A percentile compares a stretch with the other conserved stretches of the same genome.
Evolutionary conservation across 352 stramenopile species (phyloP).

Genomic region (Albugo laibachii): DNA sequence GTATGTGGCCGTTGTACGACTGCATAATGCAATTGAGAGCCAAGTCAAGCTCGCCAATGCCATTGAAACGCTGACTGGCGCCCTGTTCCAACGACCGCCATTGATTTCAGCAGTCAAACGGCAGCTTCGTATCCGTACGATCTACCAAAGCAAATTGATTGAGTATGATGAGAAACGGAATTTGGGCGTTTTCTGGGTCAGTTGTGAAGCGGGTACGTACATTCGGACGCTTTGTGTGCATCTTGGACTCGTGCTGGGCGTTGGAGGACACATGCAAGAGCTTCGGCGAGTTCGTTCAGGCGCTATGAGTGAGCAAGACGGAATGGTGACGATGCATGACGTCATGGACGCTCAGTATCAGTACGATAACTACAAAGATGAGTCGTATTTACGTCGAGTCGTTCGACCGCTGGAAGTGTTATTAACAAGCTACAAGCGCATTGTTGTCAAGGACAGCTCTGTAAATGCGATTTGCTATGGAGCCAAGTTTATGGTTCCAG

Average conservation of each 20-base stretch:
- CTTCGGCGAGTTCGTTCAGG: constrained; percentile 93
- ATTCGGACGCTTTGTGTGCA: constrained; percentile 99
- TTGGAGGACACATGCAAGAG: constrained; percentile 99
- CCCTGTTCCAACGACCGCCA: constrained; percentile 98
- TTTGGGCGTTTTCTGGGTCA: constrained; percentile 95
- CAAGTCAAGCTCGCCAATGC: constrained; percentile 85
- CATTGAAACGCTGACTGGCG: constrained; percentile 97
- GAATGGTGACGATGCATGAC: constrained; percentile 99
- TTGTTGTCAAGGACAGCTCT: constrained; percentile 99
- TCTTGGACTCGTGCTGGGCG: constrained; percentile 92
- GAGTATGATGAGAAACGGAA: constrained; percentile 97
- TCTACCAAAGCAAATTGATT: constrained; percentile 98
- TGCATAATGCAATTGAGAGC: constrained; percentile 91
- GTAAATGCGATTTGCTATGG: constrained; percentile 99
- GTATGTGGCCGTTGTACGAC: constrained; percentile 96
- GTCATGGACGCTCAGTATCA: constrained; percentile 98
- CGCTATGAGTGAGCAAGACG: constrained; percentile 90
- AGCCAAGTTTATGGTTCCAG: constrained; percentile 99
- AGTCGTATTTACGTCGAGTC: constrained; percentile 96
- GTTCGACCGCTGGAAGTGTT: constrained; percentile 97
- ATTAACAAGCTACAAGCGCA: constrained; percentile 97
- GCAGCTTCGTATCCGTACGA: constrained; percentile 98
- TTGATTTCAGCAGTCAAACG: constrained; percentile 99
- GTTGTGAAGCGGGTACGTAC: constrained; percentile 98
- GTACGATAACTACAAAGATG: constrained; percentile 98